These are phyloP conservation scores for Auricularia heimuer DNA, from an alignment of 768 basidiomycete genomes.

Conservation along the genomic window DNA sequence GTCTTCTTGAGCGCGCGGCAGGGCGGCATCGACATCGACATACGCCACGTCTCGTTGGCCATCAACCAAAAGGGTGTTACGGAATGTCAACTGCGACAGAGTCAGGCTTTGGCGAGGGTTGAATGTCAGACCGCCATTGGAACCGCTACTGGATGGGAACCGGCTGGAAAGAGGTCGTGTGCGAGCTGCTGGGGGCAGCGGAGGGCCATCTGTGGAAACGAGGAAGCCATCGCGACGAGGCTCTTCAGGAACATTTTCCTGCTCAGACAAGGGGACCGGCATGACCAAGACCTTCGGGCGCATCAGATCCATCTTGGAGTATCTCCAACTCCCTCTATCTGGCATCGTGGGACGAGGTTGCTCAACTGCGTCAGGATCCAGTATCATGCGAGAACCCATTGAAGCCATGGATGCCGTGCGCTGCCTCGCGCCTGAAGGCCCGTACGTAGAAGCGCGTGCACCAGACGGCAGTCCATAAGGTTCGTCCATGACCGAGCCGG, in stretches of 20 bases:
- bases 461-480: background rate
- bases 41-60: conserved; percentile 56
- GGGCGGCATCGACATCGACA: conserved; percentile 44
- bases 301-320: conserved; percentile 66
- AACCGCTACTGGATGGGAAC: conserved; percentile 23
- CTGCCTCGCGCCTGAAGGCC: background rate
- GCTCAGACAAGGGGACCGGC: conserved; percentile 53
- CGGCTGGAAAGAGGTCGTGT: conserved; percentile 38
- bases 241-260: conserved; percentile 40
- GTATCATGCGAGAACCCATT: conserved; percentile 51
- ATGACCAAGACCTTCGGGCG: conserved; percentile 90
- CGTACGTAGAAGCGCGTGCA: background rate
- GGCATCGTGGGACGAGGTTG: conserved; percentile 18
- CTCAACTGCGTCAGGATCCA: conserved; percentile 40
- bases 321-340: background rate
- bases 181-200: conserved; percentile 66
- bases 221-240: conserved; percentile 49
- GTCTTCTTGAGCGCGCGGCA: conserved; percentile 68
- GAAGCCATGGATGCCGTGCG: conserved; percentile 30
- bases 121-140: conserved; percentile 56
- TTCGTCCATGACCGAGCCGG: conserved; percentile 1
- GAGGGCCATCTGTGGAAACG: conserved; percentile 58
- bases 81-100: conserved; percentile 76
- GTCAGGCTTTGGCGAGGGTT: conserved; percentile 68
- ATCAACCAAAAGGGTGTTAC: conserved; percentile 64